Base-by-base conservation (phyloP, 768 basidiomycete genomes). In the Russula compacta region DNA sequence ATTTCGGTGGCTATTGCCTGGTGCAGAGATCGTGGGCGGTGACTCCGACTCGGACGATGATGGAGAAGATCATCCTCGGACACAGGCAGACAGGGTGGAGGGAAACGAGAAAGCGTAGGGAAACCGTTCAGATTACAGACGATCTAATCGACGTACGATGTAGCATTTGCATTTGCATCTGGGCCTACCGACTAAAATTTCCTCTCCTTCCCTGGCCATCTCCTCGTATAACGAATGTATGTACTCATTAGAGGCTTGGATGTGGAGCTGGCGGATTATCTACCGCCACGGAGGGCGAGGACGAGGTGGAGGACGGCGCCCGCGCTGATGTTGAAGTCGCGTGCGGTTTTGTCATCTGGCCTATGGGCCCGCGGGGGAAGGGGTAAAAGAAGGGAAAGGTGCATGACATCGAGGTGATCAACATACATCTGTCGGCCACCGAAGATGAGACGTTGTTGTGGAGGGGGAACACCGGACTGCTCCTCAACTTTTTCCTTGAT, bases 401-500 rank as follows among this genome's bases (percentile, higher is more conserved):
- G 11, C 19, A 39, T 47, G 39, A 11, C 21, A 36, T 42, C 47
- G 42, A 15, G 33, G 49, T 46, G 56, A 56, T 29, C 61, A 43
- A 76, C 83, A 74, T 73, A 98, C 95, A 98, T 86, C 71, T 97
- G 95, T 70, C 94, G 84, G 38, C 95, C 95, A 69, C 83, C 75
- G 72, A 87, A 97, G 72, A 98, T 98, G 69, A 98, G 74, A 60
- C 95, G 84, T 73, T 98, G 95, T 73, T 98, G 95, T 46, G 80
- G 90, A 63, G 95, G 95, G 24, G 95, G 95, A 44, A 98, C 95
- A 66, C 95, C 95, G 6, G 93, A 94, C 76, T 98, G 95, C 77
- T 98, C 95, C 73, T 98, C 95, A 9, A 98, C 92, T 73, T 91
- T 90, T 81, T 95, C 94, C 78, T 98, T 98, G 75, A 98, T 93